phyloP scores from a whole-genome alignment of 2,329 filamentous ascomycete genomes.

The Apiospora pterosperma region DNA sequence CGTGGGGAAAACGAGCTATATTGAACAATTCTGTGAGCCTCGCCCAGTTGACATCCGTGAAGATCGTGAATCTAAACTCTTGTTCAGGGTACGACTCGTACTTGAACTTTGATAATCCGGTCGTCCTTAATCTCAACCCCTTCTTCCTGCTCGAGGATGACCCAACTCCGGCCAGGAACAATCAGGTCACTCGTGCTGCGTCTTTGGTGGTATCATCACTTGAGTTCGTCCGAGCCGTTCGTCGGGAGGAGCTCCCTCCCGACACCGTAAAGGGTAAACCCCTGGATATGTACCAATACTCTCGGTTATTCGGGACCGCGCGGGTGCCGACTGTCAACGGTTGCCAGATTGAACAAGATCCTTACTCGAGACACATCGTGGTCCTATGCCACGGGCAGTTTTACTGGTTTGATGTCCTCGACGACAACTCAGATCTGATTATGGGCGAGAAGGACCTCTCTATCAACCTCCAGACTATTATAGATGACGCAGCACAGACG shows the following conservation, averaged over 20 bases:
- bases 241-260: constrained; percentile 87
- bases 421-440: constrained; percentile 90
- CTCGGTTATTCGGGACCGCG: constrained; percentile 89
- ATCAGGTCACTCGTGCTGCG: constrained; percentile 91
- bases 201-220: constrained; percentile 88
- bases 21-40: constrained; percentile 93
- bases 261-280: constrained; percentile 81
- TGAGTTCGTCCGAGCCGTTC: constrained; percentile 87
- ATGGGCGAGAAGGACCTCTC: constrained; percentile 95
- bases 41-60: neutral
- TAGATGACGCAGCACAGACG: constrained; percentile 84
- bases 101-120: constrained; percentile 94
- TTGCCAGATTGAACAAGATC: constrained; percentile 93
- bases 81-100: constrained; percentile 95
- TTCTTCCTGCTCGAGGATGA: constrained; percentile 98
- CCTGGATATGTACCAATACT: constrained; percentile 98
- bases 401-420: constrained; percentile 98
- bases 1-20: constrained; percentile 87
- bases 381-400: constrained; percentile 94
- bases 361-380: constrained; percentile 87
- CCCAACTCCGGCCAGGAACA: constrained; percentile 91
- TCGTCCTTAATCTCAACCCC: constrained; percentile 94
- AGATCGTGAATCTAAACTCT: neutral
- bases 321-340: constrained; percentile 91
- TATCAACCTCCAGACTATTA: constrained; percentile 86